Base-by-base conservation (phyloP, 2,329 filamentous ascomycete genomes). In the Rugonectria rugulosa region DNA sequence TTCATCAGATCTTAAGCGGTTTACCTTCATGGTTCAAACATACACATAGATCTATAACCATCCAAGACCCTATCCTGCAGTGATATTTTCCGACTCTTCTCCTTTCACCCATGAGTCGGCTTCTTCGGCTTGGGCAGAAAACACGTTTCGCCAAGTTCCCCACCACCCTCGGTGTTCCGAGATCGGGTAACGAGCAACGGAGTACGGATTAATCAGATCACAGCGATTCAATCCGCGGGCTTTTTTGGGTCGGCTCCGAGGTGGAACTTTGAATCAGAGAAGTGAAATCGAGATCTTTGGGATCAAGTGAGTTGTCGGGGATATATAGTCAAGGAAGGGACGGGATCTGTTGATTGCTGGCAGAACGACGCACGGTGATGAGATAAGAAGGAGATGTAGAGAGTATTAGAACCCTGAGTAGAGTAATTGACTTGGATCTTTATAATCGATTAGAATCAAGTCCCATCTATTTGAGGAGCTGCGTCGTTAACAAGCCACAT, bases 141-240 rank as follows among this genome's bases (percentile, higher is more conserved):
- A 32, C 5, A 19, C 27, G 27, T n/a, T n/a, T n/a, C n/a, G n/a
- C n/a, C 46, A 29, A 45, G 14, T 32, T 42, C 41, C 51, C 53
- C 46, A 50, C 53, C 47, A 21, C n/a, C 6, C 46, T 56, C 53
- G 53, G 46, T 44, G 20, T 46, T 50, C 53, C 46, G 53, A 56
- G 46, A 51, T 51, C 41, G 46, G 53, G 27, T 26, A 15, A 24
- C 20, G 3, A 19, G 10, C 12, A 29, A 7, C 26, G 26, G 5
- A 11, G 26, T n/a, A n/a, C n/a, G n/a, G n/a, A n/a, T n/a, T n/a
- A 9, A 24, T 21, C 50, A 46, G 12, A 44, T 15, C 15, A 15
- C 24, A 8, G 15, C 29, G n/a, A 20, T 15, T 14, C 11, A 8
- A n/a, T 11, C 38, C 37, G 36, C 15, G 47, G 23, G 19, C 19